Percentiles rank a stretch among this genome's conserved stretches.
phyloP scores from a whole-genome alignment of 257 asterid genomes.

The Prunella vulgaris region DNA sequence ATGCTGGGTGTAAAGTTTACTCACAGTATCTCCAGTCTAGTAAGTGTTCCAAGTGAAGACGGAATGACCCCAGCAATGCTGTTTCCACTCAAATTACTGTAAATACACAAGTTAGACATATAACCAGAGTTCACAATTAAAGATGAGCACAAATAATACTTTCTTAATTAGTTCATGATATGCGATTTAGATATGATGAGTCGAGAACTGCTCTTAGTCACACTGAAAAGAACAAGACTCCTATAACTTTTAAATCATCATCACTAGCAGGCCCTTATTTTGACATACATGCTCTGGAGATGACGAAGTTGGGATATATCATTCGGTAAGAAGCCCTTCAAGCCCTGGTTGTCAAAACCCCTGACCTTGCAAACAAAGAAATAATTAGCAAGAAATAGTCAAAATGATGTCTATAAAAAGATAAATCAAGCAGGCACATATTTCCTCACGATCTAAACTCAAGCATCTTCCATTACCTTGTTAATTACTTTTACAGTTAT shows the following conservation, averaged over 20 bases:
- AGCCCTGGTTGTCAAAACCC: constrained; percentile 91
- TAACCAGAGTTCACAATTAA: background rate
- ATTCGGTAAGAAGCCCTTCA: constrained; percentile 74
- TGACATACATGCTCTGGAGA: constrained; percentile 94
- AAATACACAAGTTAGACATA: constrained; percentile 4
- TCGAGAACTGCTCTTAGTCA: background rate
- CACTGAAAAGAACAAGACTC: constrained; percentile 1
- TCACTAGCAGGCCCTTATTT: constrained; percentile 9
- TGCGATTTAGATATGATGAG: background rate
- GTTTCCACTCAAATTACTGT: constrained; percentile 93
- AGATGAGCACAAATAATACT: background rate
- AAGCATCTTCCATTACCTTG: background rate
- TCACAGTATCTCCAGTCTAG: constrained; percentile 67
- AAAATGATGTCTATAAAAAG: background rate
- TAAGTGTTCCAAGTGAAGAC: constrained; percentile 64
- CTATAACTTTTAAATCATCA: background rate
- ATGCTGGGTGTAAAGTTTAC: constrained; percentile 23
- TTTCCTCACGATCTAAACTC: background rate
- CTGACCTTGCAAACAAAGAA: constrained; percentile 43
- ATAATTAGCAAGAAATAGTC: constrained; percentile 2
- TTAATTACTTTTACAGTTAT: background rate
- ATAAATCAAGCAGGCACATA: background rate
- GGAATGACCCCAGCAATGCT: constrained; percentile 81
- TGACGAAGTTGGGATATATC: constrained; percentile 70
- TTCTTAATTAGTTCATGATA: background rate